Conservation (phyloP, 2,329 filamentous ascomycete genomes). For the Penicillium sp. region DNA sequence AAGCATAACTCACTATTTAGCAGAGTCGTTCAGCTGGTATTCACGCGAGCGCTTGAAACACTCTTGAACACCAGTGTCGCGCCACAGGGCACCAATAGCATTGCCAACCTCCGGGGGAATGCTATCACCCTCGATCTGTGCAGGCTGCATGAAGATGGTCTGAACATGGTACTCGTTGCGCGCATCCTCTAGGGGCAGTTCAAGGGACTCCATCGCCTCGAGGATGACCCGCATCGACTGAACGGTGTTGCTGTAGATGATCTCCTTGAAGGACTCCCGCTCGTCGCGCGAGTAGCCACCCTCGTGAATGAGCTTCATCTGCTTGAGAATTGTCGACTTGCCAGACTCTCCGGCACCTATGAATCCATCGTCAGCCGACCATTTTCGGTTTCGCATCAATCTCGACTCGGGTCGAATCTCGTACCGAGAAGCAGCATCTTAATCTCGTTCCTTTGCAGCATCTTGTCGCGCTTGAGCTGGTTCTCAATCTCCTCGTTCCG, state of each 20-base stretch:
- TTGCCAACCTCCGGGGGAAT: constrained; percentile 90
- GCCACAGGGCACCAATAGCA: constrained; percentile 89
- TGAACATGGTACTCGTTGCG: constrained; percentile 96
- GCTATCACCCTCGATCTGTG: constrained; percentile 92
- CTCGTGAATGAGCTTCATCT: constrained; percentile 99
- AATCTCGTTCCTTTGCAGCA: constrained; percentile 99
- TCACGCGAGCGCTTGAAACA: constrained; percentile 94
- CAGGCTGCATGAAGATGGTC: constrained; percentile 97
- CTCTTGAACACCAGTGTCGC: constrained; percentile 84
- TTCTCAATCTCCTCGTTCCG: constrained; percentile 99
- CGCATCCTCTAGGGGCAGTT: constrained; percentile 81
- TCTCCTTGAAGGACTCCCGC: constrained; percentile 65
- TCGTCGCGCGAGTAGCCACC: constrained; percentile 94
- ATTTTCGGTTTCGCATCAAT: not conserved
- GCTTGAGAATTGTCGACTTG: constrained; percentile 90
- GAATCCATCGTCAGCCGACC: constrained; percentile 11
- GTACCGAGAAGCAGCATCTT: constrained; percentile 98
- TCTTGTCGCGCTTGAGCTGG: constrained; percentile 95
- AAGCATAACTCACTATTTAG: constrained; percentile 70
- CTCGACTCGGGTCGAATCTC: constrained; percentile 26
- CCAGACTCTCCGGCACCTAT: constrained; percentile 94
- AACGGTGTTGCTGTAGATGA: constrained; percentile 67
- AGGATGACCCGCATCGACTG: constrained; percentile 67
- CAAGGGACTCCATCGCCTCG: constrained; percentile 63
- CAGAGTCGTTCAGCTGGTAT: constrained; percentile 94